Conservation (phyloP, 2,329 filamentous ascomycete species). For the Helicocarpus griseus region DNA sequence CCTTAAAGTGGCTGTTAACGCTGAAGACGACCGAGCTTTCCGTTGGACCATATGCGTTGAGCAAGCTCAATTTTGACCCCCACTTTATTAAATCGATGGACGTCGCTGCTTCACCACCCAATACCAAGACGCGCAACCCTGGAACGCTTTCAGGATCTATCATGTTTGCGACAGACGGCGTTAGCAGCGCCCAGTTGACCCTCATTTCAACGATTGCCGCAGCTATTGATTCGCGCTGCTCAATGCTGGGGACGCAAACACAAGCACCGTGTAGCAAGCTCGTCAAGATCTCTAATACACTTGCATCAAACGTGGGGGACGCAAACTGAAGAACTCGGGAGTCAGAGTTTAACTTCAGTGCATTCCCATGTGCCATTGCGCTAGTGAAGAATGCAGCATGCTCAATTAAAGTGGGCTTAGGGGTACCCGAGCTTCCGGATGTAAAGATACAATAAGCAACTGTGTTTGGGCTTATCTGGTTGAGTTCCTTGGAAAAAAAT, state of each 20-base stretch:
- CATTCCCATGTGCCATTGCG: conserved; percentile 20
- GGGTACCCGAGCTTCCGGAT: conserved; percentile 28
- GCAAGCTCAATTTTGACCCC: conserved; percentile 38
- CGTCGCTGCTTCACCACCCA: conserved; percentile 54
- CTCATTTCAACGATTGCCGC: conserved; percentile 40
- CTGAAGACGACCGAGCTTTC: conserved; percentile 7
- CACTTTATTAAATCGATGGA: conserved; percentile 61
- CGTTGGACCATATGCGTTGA: conserved; percentile 31
- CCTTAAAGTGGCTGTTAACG: neutral
- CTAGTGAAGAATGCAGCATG: conserved; percentile 26
- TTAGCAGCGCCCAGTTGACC: conserved; percentile 39
- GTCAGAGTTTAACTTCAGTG: conserved; percentile 16
- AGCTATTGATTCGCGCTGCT: conserved; percentile 37
- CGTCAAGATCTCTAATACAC: conserved; percentile 30
- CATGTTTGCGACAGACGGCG: conserved; percentile 35
- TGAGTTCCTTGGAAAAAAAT: conserved; percentile 8
- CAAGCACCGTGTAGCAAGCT: conserved; percentile 36
- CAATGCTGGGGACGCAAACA: conserved; percentile 40
- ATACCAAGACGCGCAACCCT: conserved; percentile 33
- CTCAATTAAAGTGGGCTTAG: conserved; percentile 29
- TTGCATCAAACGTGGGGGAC: conserved; percentile 38
- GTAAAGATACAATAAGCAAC: conserved; percentile 29
- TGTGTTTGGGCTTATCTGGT: conserved; percentile 16
- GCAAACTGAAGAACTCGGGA: conserved; percentile 34
- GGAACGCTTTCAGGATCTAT: conserved; percentile 31